Conservation (phyloP, 768 basidiomycete genomes). For the Coprinopsis cinerea region DNA sequence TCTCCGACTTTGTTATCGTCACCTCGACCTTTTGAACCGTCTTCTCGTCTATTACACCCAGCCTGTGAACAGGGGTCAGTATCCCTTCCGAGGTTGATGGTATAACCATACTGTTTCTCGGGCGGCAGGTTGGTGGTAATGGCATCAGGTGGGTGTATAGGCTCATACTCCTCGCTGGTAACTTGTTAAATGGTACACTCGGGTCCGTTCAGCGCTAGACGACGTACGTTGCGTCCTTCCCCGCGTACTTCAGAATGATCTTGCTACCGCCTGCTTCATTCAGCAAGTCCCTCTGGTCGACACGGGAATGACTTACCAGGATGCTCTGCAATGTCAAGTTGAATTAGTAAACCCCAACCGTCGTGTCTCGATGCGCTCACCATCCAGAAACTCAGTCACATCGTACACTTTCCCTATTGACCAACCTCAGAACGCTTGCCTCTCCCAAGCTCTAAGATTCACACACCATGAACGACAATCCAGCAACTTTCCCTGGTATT, state of each 20-base stretch:
- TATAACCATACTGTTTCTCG: conserved; percentile 65
- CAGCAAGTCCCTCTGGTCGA: not conserved
- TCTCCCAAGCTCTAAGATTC: not conserved
- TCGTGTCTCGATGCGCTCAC: conserved; percentile 26
- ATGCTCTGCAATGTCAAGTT: conserved; percentile 42
- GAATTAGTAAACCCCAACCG: not conserved
- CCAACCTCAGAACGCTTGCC: not conserved
- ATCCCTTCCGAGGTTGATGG: not conserved
- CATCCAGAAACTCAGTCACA: conserved; percentile 72
- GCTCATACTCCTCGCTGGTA: conserved; percentile 70
- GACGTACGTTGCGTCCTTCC: conserved; percentile 80
- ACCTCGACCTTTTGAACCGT: conserved; percentile 62
- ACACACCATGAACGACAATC: conserved; percentile 75
- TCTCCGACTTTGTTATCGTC: conserved; percentile 65
- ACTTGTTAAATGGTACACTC: not conserved
- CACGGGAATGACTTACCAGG: conserved; percentile 38
- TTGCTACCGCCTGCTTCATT: conserved; percentile 61
- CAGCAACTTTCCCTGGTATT: conserved; percentile 30
- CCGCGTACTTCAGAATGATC: conserved; percentile 85
- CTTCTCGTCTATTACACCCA: conserved; percentile 66
- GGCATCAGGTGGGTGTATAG: conserved; percentile 82
- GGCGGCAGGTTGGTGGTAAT: conserved; percentile 70
- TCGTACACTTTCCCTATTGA: conserved; percentile 65
- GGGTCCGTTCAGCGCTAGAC: not conserved
- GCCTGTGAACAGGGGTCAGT: conserved; percentile 25